phyloP scores from a whole-genome alignment of 176 grass and related monocot genomes.

The Coix lacrymajobi region DNA sequence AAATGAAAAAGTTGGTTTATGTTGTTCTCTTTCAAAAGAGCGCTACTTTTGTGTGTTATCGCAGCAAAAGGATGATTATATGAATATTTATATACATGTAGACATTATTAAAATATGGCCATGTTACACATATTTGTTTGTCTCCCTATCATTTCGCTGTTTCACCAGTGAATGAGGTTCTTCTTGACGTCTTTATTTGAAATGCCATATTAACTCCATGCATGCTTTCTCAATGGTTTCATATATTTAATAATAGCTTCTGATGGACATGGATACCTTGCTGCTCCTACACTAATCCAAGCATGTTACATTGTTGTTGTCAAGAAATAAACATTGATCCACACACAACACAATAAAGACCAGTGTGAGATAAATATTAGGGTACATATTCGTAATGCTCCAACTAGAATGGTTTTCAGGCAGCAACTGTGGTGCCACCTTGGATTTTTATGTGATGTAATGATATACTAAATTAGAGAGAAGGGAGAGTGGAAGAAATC shows the following conservation, averaged over 20 bases:
- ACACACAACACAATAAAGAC: not conserved
- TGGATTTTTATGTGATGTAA: not conserved
- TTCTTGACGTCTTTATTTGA: not conserved
- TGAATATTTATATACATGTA: no score
- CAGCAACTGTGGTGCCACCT: not conserved
- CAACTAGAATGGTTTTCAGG: not conserved
- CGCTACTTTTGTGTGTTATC: no score
- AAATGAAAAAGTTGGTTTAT: no score
- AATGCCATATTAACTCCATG: not conserved
- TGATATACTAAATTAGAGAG: not conserved
- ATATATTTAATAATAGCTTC: not conserved
- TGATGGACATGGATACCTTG: not conserved
- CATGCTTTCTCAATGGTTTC: not conserved
- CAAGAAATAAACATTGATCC: not conserved
- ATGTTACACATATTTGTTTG: no score
- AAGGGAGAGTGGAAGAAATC: not conserved
- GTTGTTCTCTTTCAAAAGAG: no score
- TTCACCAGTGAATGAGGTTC: not conserved
- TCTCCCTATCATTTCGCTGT: no score
- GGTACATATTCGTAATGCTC: not conserved
- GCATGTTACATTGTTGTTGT: not conserved
- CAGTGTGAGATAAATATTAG: not conserved
- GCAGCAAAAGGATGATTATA: no score
- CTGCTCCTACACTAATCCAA: not conserved
- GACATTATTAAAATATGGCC: no score